Percentiles rank a stretch among this genome's conserved stretches.
Conservation (phyloP, 2,329 filamentous ascomycete species). For the Coleophoma eucalyptorum region DNA sequence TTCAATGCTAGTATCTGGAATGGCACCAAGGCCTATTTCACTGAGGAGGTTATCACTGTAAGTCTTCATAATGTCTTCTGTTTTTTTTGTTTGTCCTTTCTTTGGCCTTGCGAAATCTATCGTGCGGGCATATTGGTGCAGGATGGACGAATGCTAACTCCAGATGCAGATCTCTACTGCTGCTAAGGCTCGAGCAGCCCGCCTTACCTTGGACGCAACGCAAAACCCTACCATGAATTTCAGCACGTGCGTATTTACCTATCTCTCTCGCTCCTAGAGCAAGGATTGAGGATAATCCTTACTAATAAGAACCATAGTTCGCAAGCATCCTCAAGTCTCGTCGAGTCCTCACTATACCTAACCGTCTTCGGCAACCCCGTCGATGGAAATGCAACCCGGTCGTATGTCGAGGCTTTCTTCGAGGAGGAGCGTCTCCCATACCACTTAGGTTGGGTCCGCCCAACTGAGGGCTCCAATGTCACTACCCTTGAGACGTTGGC, state of each 20-base stretch:
- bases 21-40: neutral
- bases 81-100: neutral
- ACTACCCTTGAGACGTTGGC: neutral
- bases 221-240: neutral
- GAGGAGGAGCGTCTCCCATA: neutral
- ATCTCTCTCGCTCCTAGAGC: neutral
- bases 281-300: neutral
- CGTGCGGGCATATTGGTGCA: too few species aligned
- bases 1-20: conserved; percentile 9
- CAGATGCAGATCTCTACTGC: neutral
- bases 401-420: neutral
- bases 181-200: neutral
- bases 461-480: neutral
- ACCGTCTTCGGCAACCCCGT: neutral
- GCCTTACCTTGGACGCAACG: neutral
- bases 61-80: neutral
- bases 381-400: neutral
- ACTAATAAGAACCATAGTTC: neutral
- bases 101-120: too few species aligned
- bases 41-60: neutral
- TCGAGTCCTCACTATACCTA: neutral
- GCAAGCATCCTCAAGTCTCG: neutral
- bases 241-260: neutral
- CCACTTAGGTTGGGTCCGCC: neutral
- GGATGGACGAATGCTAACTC: neutral